Percentiles rank a stretch among this genome's conserved stretches.
phyloP scores from a whole-genome alignment of 306 rosid genomes.

The Alnus rubra region DNA sequence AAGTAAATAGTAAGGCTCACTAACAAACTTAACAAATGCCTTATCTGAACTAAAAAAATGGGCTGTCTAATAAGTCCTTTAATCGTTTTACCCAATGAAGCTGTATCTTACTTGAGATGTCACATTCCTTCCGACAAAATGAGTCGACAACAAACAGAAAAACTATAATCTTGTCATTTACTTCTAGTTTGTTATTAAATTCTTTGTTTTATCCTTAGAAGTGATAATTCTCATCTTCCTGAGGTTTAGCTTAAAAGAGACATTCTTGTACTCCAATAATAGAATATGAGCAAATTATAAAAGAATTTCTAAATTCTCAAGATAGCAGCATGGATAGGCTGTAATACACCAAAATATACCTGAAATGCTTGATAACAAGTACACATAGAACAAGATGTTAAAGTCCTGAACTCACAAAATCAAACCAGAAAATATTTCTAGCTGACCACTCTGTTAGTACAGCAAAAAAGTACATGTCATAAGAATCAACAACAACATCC shows the following conservation, averaged over 20 bases:
- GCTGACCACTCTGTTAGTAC: neutral
- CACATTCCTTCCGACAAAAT: neutral
- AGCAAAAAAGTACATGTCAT: neutral
- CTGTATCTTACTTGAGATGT: neutral
- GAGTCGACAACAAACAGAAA: neutral
- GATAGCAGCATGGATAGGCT: neutral
- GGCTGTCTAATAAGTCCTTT: neutral
- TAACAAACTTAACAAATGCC: neutral
- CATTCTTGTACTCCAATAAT: neutral
- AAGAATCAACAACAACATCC: neutral
- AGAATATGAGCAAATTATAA: neutral
- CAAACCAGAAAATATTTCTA: neutral
- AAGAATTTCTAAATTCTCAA: neutral
- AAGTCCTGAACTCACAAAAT: neutral
- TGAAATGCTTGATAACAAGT: neutral
- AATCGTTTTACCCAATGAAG: neutral
- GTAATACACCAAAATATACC: neutral
- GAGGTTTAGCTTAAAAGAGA: neutral
- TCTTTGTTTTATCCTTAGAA: neutral
- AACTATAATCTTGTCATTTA: neutral
- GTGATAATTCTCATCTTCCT: neutral
- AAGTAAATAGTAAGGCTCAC: neutral
- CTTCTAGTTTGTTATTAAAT: neutral
- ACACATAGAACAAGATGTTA: neutral
- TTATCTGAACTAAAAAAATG: neutral